Evolutionary conservation across 345 rosid genomes (phyloP), one percentile per base, ranked within the genome.

Genomic region (Eucalyptus curtisii): DNA sequence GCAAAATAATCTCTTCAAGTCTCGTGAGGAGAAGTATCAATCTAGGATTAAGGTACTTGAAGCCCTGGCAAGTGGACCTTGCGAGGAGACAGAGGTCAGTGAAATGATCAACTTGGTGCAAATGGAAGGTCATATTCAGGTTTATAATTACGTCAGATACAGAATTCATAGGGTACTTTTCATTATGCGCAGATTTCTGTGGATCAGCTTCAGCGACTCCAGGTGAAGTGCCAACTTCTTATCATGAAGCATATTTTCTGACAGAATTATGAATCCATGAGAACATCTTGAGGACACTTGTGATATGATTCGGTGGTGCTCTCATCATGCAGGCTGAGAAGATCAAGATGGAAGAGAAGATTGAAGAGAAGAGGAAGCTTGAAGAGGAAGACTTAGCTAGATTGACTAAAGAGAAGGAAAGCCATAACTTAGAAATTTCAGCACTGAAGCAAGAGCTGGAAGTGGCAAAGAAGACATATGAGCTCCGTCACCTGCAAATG

Each of bases 1-100:
- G 99, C 99, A 98, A 98, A 97, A 96, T 91, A 97, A 94, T 91
- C 93, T 95, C 25, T 97, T 95, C 87, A 98, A 94, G 94, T 91
- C 95, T 88, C 98, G 97, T 7, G 99, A 98, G 90, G 99, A 98
- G 86, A 96, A 95, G 90, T 95, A 95, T 86, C 97, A 93, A 87
- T 96, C 98, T 6, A 95, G 97, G 91, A 94, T 98, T 88, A 93
- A 92, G 84, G 97, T 97, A 76, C 99, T 98, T 59, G 99, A 98
- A 92, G 95, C 96, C 89, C 96, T 98, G 87, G 99, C 99, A 86
- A 93, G 96, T 50, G 98, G 95, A 61, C 90, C 90, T 82, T 91
- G 92, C 66, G 97, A 95, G 87, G 97, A 95, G 87, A 90, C 93
- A 8, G 93, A 93, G 98, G 99, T 97, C 90, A 87, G 49, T 81